Base-by-base conservation (phyloP, 495 filamentous ascomycete species). In the Aspergillus conjunctus region DNA sequence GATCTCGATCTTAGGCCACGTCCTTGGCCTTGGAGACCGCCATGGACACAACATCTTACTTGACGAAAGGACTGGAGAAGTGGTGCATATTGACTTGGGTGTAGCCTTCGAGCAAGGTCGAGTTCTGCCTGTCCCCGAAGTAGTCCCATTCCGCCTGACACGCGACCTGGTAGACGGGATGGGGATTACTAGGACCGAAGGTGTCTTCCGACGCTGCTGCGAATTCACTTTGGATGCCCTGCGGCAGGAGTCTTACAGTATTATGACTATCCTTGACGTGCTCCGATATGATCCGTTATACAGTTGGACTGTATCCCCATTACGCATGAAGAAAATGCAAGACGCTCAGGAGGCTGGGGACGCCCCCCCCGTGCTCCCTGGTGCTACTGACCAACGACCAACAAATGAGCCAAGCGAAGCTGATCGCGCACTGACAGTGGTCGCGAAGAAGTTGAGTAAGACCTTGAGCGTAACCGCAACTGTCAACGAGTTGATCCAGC, bases 11-110 rank as follows among this genome's bases (percentile, higher is more conserved):
- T 85, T 98, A 0, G 94, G 94, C 14, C 88, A 97, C 70, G 88
- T 97, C 1, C 84, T 98, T 3, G 94, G 94, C 1, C 85, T 98
- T n/a, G 94, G 94, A 14, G 94, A 98, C 75, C 83, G 94, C 22
- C 94, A 98, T 74, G 92, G 91, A 7, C 93, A 98, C 69, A 98
- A 98, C 67, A 98, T 98, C 64, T 82, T 98, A 3, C 82, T 98
- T 0, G 94, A 98, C 71, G 85, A 91, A 52, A 85, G 87, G 60
- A 96, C 86, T 15, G 94, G 94, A 21, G 94, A 98, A 73, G 93
- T 92, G 7, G 89, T 98, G 1, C 94, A 98, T 67, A 98, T 98
- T 58, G 94, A 98, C 71, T 83, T 98, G 8, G 94, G 94, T 41
- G 90, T 98, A 17, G 93, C 93, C 1, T 98, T 98, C 66, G 94